Percentiles rank a stretch among this genome's conserved stretches.
Evolutionary conservation across 1,139 yeast genomes (phyloP).

Genomic region (Geotrichum macrosporum): DNA sequence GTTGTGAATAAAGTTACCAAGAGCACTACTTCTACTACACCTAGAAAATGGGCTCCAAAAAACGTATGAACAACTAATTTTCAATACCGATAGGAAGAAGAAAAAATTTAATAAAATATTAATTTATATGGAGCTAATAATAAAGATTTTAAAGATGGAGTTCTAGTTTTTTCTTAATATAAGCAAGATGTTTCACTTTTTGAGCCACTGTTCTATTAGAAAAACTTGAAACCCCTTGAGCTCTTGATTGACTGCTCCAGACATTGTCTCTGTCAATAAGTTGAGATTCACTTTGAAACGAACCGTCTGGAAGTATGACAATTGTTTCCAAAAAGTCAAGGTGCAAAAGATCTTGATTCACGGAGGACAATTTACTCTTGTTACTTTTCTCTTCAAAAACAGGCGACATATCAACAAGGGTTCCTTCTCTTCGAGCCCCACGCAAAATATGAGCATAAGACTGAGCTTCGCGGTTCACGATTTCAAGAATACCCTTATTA

Average conservation of each 20-base stretch:
- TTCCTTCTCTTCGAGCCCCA: constrained; percentile 44
- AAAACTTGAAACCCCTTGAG: constrained; percentile 9
- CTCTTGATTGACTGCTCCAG: constrained; percentile 21
- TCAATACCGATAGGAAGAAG: too few relatives aligned
- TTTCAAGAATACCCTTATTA: constrained; percentile 55
- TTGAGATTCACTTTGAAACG: constrained; percentile 33
- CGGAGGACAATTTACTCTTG: constrained; percentile 22
- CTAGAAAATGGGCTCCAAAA: neutral
- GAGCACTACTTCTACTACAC: neutral
- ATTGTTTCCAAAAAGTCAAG: constrained; percentile 24
- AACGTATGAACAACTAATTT: too few relatives aligned
- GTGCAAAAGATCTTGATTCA: constrained; percentile 16
- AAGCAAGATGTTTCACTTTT: constrained; percentile 38
- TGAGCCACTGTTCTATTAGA: constrained; percentile 31
- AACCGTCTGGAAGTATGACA: constrained; percentile 26
- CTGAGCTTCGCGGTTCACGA: constrained; percentile 58
- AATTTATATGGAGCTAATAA: too few relatives aligned
- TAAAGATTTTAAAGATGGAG: neutral
- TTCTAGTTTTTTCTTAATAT: constrained; percentile 24
- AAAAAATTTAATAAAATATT: too few relatives aligned
- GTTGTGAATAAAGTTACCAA: neutral
- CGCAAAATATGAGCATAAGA: constrained; percentile 42
- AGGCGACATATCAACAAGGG: constrained; percentile 37
- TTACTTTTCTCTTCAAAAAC: constrained; percentile 12
- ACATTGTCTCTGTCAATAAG: constrained; percentile 30